Conservation (phyloP, 2,329 filamentous ascomycete genomes). For the Cladosporium sp. region DNA sequence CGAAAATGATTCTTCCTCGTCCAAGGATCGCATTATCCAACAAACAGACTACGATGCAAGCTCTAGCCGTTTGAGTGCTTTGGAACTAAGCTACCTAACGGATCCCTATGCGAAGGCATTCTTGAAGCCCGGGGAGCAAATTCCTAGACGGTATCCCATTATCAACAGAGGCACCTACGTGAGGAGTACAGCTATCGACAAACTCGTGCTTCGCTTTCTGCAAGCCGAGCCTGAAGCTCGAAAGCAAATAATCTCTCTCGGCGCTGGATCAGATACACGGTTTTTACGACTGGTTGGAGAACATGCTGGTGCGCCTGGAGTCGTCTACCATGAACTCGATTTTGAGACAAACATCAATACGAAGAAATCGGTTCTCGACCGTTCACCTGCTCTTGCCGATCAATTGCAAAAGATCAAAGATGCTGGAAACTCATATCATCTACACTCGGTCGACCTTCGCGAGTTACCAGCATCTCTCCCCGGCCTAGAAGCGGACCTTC, state of each 20-base stretch:
- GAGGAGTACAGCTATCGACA: slow-evolving; percentile 77
- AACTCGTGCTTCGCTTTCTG: slow-evolving; percentile 69
- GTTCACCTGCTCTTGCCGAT: slow-evolving; percentile 19
- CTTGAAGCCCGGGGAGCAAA: slow-evolving; percentile 45
- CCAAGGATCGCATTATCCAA: slow-evolving; percentile 72
- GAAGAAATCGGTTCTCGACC: slow-evolving; percentile 24
- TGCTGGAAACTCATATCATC: slow-evolving; percentile 42
- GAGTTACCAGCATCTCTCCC: slow-evolving; percentile 43
- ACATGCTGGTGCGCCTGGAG: slow-evolving; percentile 21
- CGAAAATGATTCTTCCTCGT: slow-evolving; percentile 15
- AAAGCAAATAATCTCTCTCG: slow-evolving; percentile 80
- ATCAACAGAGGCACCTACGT: slow-evolving; percentile 98
- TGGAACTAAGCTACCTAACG: slow-evolving; percentile 75
- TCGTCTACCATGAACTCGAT: slow-evolving; percentile 90
- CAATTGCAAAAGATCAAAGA: slow-evolving; percentile 19
- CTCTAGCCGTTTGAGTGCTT: slow-evolving; percentile 81
- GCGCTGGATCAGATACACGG: slow-evolving; percentile 89
- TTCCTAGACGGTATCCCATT: slow-evolving; percentile 70
- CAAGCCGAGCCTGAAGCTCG: slow-evolving; percentile 15
- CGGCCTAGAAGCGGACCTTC: slow-evolving; percentile 51
- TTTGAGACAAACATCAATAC: slow-evolving; percentile 61
- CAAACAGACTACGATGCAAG: slow-evolving; percentile 89
- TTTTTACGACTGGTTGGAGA: slow-evolving; percentile 65
- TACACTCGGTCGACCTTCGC: slow-evolving; percentile 64
- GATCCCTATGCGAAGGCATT: slow-evolving; percentile 75